Conservation (phyloP, 371 early-diverging fungal genomes). For the Mortierella sp. region DNA sequence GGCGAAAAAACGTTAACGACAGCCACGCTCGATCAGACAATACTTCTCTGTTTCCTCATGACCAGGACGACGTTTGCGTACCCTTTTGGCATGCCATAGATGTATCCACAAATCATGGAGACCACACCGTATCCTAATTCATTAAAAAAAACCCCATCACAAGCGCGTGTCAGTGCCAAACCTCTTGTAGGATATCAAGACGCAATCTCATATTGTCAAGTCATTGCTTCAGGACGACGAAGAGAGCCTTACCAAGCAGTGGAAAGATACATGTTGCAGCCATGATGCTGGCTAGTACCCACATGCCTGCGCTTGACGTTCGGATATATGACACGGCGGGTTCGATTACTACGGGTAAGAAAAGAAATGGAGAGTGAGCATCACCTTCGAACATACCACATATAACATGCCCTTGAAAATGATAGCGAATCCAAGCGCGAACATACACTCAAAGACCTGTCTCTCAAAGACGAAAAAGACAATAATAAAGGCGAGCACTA, state of each 20-base stretch:
- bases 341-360: slow-evolving; percentile 25
- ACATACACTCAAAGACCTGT: slow-evolving; percentile 45
- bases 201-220: not conserved
- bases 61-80: not conserved
- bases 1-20: not conserved
- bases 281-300: slow-evolving; percentile 31
- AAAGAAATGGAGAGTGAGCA: too few relatives aligned
- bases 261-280: slow-evolving; percentile 50
- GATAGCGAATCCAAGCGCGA: not conserved
- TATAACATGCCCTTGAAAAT: not conserved
- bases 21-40: too few relatives aligned
- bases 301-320: slow-evolving; percentile 28
- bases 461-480: slow-evolving; percentile 39
- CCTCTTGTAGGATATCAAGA: not conserved
- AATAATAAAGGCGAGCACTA: slow-evolving; percentile 27
- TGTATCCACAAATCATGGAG: slow-evolving; percentile 43
- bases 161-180: not conserved
- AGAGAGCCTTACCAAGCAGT: slow-evolving; percentile 35
- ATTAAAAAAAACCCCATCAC: not conserved
- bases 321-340: slow-evolving; percentile 42
- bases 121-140: slow-evolving; percentile 40
- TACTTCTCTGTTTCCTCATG: not conserved
- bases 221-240: not conserved
- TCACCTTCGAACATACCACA: not conserved
- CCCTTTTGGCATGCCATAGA: slow-evolving; percentile 49